A percentile compares a stretch with the other conserved stretches of the same genome.
Evolutionary conservation across 129 eudicot genomes (phyloP).

Genomic region (Flaveria trinervia): DNA sequence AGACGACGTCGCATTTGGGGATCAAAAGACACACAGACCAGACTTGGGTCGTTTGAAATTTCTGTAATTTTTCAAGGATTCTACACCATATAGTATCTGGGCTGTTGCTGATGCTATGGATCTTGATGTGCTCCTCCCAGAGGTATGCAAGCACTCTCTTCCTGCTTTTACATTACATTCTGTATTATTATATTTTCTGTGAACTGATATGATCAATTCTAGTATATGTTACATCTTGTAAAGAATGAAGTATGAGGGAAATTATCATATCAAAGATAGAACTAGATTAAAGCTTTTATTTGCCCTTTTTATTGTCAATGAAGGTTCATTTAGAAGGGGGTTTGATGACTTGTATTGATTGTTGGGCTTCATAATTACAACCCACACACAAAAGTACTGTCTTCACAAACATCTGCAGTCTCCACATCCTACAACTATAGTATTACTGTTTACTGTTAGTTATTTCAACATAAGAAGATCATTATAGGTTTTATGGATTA

Average conservation of each 20-base stretch:
- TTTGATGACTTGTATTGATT: not conserved
- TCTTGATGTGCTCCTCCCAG: conserved; percentile 33
- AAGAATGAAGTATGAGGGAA: not conserved
- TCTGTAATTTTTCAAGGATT: conserved; percentile 23
- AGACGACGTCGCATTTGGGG: not conserved
- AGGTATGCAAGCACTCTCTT: conserved; percentile 15
- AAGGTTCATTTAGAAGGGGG: no score
- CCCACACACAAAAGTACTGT: no score
- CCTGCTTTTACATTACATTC: not conserved
- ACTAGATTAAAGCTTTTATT: not conserved
- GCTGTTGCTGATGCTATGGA: conserved; percentile 27
- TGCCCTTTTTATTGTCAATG: not conserved
- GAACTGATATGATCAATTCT: not conserved
- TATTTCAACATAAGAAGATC: not conserved
- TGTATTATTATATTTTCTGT: not conserved
- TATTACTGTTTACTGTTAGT: no score
- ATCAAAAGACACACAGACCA: conserved; percentile 10
- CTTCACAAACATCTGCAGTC: no score
- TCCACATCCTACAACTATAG: no score
- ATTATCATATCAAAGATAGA: not conserved
- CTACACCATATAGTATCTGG: conserved; percentile 1
- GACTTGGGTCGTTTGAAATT: conserved; percentile 41
- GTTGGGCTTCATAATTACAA: not conserved
- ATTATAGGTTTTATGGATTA: no score
- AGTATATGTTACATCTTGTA: not conserved